phyloP scores from a whole-genome alignment of 2,329 filamentous ascomycete genomes.

The Beauveria medogensis region DNA sequence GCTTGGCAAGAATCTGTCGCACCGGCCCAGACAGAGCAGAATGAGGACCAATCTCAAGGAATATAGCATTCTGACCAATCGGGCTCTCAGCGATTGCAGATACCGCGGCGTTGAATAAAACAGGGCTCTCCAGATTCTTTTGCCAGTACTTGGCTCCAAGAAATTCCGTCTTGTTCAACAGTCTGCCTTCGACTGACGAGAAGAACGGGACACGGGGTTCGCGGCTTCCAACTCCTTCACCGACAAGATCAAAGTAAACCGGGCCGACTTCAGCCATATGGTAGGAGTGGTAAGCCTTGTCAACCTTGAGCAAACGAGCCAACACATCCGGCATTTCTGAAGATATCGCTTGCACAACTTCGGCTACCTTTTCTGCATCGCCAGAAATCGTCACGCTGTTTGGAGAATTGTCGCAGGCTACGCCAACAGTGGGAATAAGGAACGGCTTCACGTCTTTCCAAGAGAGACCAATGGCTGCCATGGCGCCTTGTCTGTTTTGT shows the following conservation, averaged over 20 bases:
- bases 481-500: slow-evolving; percentile 15
- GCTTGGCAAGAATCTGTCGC: slow-evolving; percentile 15
- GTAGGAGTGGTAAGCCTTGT: slow-evolving; percentile 22
- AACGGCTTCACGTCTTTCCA: slow-evolving; percentile 2
- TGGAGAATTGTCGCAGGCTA: slow-evolving; percentile 28
- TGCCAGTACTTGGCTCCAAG: slow-evolving; percentile 18
- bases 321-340: slow-evolving; percentile 13
- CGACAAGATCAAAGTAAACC: background rate
- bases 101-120: slow-evolving; percentile 15
- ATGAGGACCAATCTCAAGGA: slow-evolving; percentile 22
- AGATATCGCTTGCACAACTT: slow-evolving; percentile 8
- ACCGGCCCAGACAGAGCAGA: slow-evolving; percentile 20
- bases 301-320: slow-evolving; percentile 14
- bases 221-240: background rate
- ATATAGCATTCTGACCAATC: background rate
- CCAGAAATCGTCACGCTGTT: slow-evolving; percentile 25
- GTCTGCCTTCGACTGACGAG: background rate
- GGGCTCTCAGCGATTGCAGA: background rate
- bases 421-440: slow-evolving; percentile 12
- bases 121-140: slow-evolving; percentile 19
- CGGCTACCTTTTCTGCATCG: slow-evolving; percentile 20
- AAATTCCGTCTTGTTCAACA: background rate
- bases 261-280: slow-evolving; percentile 21
- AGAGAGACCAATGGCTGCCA: slow-evolving; percentile 23
- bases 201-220: background rate